phyloP scores from a whole-genome alignment of 768 basidiomycete genomes.

The Candolleomyces eurysporus region DNA sequence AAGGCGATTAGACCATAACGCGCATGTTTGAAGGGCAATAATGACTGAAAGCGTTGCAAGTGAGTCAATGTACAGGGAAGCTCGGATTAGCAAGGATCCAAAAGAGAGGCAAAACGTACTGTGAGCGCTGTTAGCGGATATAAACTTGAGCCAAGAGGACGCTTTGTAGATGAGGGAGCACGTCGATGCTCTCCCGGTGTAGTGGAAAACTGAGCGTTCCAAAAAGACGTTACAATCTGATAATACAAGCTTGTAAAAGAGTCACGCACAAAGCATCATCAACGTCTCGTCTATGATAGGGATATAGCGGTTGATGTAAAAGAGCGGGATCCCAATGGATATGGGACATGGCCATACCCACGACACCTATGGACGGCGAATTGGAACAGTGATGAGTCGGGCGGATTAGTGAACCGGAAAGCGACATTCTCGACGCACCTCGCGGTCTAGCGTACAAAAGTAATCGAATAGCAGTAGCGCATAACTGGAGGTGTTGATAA shows the following conservation, averaged over 20 bases:
- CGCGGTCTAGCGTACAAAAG: neutral
- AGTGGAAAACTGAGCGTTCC: neutral
- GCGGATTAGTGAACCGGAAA: neutral
- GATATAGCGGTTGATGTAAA: constrained; percentile 7
- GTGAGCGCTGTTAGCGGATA: constrained; percentile 1
- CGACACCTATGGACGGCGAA: neutral
- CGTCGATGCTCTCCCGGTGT: neutral
- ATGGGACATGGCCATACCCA: constrained; percentile 4
- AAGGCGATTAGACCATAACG: neutral
- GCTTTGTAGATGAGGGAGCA: neutral
- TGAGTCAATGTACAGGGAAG: no score
- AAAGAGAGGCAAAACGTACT: neutral
- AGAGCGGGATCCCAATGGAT: neutral
- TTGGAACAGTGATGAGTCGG: neutral
- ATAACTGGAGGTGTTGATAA: no score
- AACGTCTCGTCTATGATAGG: constrained; percentile 1
- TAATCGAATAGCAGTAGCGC: neutral
- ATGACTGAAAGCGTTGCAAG: neutral
- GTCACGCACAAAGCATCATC: neutral
- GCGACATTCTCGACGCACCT: neutral
- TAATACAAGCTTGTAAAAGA: neutral
- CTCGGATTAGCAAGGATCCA: neutral
- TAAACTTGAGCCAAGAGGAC: neutral
- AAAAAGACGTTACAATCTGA: neutral
- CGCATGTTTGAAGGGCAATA: constrained; percentile 5